Evolutionary conservation across 345 rosid genomes (phyloP).

Genomic region (Combretum micranthum): DNA sequence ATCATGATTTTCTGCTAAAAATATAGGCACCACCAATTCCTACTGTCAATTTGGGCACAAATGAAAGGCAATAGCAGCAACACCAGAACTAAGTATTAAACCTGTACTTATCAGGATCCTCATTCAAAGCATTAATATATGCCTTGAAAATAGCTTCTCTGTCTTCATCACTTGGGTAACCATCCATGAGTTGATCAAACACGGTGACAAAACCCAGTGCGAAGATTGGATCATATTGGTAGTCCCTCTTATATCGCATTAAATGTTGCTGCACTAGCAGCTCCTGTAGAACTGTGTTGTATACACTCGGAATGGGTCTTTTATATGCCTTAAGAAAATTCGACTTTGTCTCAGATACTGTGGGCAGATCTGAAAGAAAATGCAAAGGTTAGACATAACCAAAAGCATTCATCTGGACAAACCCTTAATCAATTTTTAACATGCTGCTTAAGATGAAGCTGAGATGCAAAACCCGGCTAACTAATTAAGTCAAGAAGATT

Average conservation of each 20-base stretch:
- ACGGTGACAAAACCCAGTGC: constrained; percentile 98
- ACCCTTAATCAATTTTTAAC: not conserved
- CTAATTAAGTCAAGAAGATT: no score
- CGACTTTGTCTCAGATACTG: constrained; percentile 80
- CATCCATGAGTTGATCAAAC: constrained; percentile 96
- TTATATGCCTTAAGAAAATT: constrained; percentile 75
- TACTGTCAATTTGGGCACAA: no score
- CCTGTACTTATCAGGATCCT: constrained; percentile 93
- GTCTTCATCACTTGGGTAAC: constrained; percentile 88
- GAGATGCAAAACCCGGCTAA: no score
- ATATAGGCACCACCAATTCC: no score
- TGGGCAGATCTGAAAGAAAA: constrained; percentile 56
- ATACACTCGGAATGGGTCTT: constrained; percentile 89
- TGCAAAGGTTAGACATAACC: constrained; percentile 5
- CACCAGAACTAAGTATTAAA: constrained; percentile 9
- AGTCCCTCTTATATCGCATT: constrained; percentile 80
- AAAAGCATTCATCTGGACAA: not conserved
- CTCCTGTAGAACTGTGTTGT: constrained; percentile 82
- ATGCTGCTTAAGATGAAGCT: not conserved
- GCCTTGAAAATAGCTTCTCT: constrained; percentile 83
- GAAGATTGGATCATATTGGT: constrained; percentile 76
- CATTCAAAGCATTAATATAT: constrained; percentile 67
- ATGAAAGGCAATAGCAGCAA: no score
- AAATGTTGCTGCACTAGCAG: constrained; percentile 93
- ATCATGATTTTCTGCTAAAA: not conserved